A percentile compares a stretch with the other conserved stretches of the same genome.
phyloP scores from a whole-genome alignment of 2,329 filamentous ascomycete genomes.

The Hypocrella siamensis region DNA sequence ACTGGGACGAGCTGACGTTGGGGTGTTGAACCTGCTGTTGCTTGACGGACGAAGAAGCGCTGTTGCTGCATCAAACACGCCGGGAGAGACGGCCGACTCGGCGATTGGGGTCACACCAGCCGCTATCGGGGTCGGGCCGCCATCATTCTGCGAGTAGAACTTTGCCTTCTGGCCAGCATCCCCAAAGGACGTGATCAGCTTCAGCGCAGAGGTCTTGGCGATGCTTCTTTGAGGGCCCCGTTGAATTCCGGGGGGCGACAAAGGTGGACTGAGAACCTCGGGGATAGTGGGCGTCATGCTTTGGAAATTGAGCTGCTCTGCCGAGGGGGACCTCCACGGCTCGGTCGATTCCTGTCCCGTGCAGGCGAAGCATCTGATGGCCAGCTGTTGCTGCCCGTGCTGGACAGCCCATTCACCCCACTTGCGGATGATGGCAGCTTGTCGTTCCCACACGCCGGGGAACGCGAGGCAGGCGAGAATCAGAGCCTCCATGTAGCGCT shows the following conservation, averaged over 20 bases:
- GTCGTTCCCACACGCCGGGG: slow-evolving; percentile 79
- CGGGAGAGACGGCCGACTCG: slow-evolving; percentile 51
- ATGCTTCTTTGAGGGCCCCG: slow-evolving; percentile 46
- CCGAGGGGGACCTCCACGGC: slow-evolving; percentile 76
- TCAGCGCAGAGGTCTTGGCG: slow-evolving; percentile 69
- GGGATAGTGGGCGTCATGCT: slow-evolving; percentile 38
- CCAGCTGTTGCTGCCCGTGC: slow-evolving; percentile 75
- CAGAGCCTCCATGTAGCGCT: slow-evolving; percentile 82
- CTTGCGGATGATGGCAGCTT: slow-evolving; percentile 74
- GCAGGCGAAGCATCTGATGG: slow-evolving; percentile 86
- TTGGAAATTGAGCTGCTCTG: slow-evolving; percentile 43
- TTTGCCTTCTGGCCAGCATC: slow-evolving; percentile 45
- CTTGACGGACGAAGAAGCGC: slow-evolving; percentile 53
- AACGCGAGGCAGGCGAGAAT: slow-evolving; percentile 73
- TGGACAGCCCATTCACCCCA: slow-evolving; percentile 90
- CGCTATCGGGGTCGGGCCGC: slow-evolving; percentile 58
- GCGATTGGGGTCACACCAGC: slow-evolving; percentile 80
- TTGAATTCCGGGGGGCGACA: slow-evolving; percentile 56
- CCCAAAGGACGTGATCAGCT: slow-evolving; percentile 82
- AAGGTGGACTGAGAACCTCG: slow-evolving; percentile 49
- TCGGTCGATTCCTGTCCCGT: slow-evolving; percentile 73
- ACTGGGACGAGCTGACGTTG: slow-evolving; percentile 44
- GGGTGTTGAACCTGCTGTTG: slow-evolving; percentile 54
- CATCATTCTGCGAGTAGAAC: slow-evolving; percentile 42
- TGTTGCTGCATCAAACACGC: slow-evolving; percentile 47